These are phyloP conservation scores for Collybiopsis confluens DNA, from an alignment of 768 basidiomycete species.

Conservation along the genomic window DNA sequence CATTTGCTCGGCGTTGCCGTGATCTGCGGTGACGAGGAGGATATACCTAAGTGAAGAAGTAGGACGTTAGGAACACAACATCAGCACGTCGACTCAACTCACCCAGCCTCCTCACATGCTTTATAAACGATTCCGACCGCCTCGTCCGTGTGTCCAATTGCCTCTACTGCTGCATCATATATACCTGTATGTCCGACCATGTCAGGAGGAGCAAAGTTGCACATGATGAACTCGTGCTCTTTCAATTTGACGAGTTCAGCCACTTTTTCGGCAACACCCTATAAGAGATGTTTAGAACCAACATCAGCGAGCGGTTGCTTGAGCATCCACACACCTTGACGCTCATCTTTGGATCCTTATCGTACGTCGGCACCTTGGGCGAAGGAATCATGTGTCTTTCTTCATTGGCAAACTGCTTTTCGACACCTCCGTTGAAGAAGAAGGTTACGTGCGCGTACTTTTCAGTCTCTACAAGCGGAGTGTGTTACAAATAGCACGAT, in stretches of 20 bases:
- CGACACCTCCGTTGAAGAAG: slow-evolving; percentile 97
- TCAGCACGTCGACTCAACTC: too few species aligned
- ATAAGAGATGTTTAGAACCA: too few species aligned
- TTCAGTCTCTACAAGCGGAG: slow-evolving; percentile 67
- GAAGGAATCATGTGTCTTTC: slow-evolving; percentile 86
- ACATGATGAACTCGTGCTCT: slow-evolving; percentile 89
- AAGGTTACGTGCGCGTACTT: slow-evolving; percentile 98
- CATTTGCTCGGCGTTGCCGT: slow-evolving; percentile 97
- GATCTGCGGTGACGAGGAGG: slow-evolving; percentile 86
- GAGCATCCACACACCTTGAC: slow-evolving; percentile 49
- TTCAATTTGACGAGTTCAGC: slow-evolving; percentile 70
- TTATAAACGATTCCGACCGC: slow-evolving; percentile 86
- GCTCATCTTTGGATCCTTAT: slow-evolving; percentile 87
- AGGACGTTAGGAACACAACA: too few species aligned
- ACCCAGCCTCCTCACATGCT: slow-evolving; percentile 76
- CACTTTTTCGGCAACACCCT: slow-evolving; percentile 85
- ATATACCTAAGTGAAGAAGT: slow-evolving; percentile 43
- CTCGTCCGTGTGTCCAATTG: slow-evolving; percentile 82
- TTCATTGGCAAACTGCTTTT: slow-evolving; percentile 84
- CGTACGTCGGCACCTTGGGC: slow-evolving; percentile 93
- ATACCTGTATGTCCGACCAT: slow-evolving; percentile 97
- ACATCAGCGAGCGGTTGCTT: too few species aligned
- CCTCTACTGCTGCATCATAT: slow-evolving; percentile 87
- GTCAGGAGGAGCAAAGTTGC: slow-evolving; percentile 96
- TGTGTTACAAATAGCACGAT: neutral